These are phyloP conservation scores for Sarocladiaceae sp. DNA, from an alignment of 2,329 filamentous ascomycete species.

Conservation along the genomic window DNA sequence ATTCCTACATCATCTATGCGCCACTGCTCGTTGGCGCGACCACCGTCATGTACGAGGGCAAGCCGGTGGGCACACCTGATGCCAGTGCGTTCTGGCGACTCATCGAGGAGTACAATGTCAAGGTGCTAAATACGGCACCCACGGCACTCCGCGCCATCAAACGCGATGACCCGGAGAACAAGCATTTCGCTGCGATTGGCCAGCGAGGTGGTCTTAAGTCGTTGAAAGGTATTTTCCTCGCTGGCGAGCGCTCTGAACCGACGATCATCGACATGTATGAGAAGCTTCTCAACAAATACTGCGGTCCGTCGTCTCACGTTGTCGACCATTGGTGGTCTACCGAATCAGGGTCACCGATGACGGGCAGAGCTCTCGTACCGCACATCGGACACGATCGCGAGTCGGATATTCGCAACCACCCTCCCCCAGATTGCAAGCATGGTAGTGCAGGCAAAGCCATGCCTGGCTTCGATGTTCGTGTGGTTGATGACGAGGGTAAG, in stretches of 20 bases:
- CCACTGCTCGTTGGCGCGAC: conserved; percentile 81
- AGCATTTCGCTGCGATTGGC: conserved; percentile 59
- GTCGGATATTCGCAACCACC: conserved; percentile 32
- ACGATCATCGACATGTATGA: conserved; percentile 81
- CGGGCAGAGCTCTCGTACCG: conserved; percentile 51
- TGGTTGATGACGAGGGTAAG: conserved; percentile 76
- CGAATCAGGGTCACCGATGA: conserved; percentile 55
- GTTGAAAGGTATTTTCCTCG: conserved; percentile 74
- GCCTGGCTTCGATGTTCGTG: conserved; percentile 83
- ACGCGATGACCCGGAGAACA: conserved; percentile 76
- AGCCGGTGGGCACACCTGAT: conserved; percentile 84
- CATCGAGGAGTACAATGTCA: conserved; percentile 79
- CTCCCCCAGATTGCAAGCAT: conserved; percentile 61
- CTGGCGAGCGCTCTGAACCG: conserved; percentile 85
- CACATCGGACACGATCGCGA: conserved; percentile 49
- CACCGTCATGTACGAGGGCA: conserved; percentile 90
- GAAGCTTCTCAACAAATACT: conserved; percentile 62
- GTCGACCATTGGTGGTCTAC: conserved; percentile 61
- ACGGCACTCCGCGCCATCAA: conserved; percentile 84
- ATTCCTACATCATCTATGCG: conserved; percentile 85
- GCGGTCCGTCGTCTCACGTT: conserved; percentile 53
- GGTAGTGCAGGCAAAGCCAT: conserved; percentile 88
- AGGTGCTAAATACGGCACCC: conserved; percentile 79
- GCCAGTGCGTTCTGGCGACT: conserved; percentile 87
- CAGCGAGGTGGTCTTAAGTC: conserved; percentile 65